Evolutionary conservation across 371 early-diverging fungal species (phyloP), one percentile per base, ranked within the genome.

Genomic region (Mucor ambiguus): DNA sequence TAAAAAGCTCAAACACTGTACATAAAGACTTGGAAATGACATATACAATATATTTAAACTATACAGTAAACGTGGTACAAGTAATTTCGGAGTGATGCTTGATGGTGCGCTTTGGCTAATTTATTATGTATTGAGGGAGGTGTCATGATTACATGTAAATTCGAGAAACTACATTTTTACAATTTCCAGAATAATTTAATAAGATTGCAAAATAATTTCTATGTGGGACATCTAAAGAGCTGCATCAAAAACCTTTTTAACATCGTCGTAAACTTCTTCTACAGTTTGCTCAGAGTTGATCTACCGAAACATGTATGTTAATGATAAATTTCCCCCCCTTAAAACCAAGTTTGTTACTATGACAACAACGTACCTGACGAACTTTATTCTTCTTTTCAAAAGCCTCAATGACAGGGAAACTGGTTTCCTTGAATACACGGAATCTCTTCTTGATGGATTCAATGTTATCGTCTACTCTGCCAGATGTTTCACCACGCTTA

Each of bases 361-460:
- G 32, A 37, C 43, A 16, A 38, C 54, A 18, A 41, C 73, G 73
- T 70, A 93, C 91, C 79, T 76, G 82, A 61, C 82, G 74, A 48
- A 96, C 95, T 82, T 94, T 95, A 46, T 83, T 85, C 48, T 75
- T 69, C 68, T 83, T 80, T 37, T 72, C 82, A 72, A 88, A 96
- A 48, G 90, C 75, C 61, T 92, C 91, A 65, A 97, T 90, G 12
- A 97, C 98, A 16, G 96, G 97, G 80, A 85, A 92, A 71, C 89
- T 89, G 12, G 91, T 89, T 52, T 95, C 90, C 41, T 75, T 63
- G 67, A 95, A 97, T 5, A 90, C 91, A n/a, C 72, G 76, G 85
- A 97, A 97, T 32, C 98, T 86, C 83, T 98, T 98, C 71, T 84
- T 87, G 86, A 98, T 97, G 3, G 93, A 89, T 71, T 96, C 96